A percentile compares a stretch with the other conserved stretches of the same genome.
Evolutionary conservation across 257 asterid species (phyloP).

Genomic region (Ligustrum vulgare): DNA sequence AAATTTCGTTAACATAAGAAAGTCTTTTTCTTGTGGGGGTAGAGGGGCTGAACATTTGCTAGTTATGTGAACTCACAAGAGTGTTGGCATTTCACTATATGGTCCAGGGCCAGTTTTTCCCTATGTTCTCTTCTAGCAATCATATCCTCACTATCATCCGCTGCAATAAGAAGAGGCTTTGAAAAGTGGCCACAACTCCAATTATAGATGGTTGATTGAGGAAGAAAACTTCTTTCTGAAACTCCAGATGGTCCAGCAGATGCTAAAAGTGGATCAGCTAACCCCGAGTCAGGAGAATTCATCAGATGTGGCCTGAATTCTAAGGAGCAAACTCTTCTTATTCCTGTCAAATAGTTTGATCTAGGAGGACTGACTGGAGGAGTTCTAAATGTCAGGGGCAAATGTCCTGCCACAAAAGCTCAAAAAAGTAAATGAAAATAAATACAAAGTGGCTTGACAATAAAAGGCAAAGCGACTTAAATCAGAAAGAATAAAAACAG

Average conservation of each 20-base stretch:
- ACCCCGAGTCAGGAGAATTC: constrained; percentile 87
- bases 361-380: constrained; percentile 99
- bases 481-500: constrained; percentile 10
- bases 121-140: constrained; percentile 82
- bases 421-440: constrained; percentile 7
- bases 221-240: constrained; percentile 95
- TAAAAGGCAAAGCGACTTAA: no score
- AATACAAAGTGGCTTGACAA: not conserved
- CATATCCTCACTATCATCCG: constrained; percentile 84
- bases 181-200: constrained; percentile 99
- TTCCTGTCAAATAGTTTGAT: constrained; percentile 85
- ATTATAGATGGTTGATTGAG: constrained; percentile 83
- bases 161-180: constrained; percentile 86
- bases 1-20: not conserved
- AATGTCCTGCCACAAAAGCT: constrained; percentile 55
- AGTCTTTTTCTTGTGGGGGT: not conserved
- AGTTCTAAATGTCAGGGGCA: constrained; percentile 89
- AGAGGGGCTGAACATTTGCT: not conserved
- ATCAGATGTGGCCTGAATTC: constrained; percentile 92
- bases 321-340: constrained; percentile 93
- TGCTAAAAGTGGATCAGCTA: constrained; percentile 92
- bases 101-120: constrained; percentile 80
- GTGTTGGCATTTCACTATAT: constrained; percentile 83
- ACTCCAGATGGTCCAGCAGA: constrained; percentile 68
- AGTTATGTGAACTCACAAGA: constrained; percentile 54